A percentile compares a stretch with the other conserved stretches of the same genome.
Conservation (phyloP, 176 grass and related monocot genomes). For the Carex parvula region DNA sequence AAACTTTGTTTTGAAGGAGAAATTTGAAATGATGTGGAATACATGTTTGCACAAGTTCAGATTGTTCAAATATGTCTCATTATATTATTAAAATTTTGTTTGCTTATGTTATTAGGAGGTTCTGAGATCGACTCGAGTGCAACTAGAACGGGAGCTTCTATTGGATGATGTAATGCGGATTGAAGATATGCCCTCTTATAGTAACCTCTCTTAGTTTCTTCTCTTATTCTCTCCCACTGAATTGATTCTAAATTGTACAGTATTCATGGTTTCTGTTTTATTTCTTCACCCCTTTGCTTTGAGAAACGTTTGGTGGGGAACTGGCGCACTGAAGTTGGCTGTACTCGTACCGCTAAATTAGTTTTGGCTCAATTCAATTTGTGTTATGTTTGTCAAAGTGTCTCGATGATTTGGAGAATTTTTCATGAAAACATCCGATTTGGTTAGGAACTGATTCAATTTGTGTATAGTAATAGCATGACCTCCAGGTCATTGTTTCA, state of each 20-base stretch:
- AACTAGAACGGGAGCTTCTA: slow-evolving; percentile 87
- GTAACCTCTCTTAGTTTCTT: slow-evolving; percentile 57
- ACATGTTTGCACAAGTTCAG: neutral
- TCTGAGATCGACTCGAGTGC: slow-evolving; percentile 60
- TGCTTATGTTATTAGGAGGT: slow-evolving; percentile 42
- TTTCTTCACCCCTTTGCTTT: slow-evolving; percentile 24
- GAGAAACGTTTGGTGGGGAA: neutral
- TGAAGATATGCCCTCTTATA: slow-evolving; percentile 98
- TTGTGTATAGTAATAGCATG: neutral
- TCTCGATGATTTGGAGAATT: neutral
- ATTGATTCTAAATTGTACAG: slow-evolving; percentile 43
- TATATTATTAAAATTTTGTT: neutral
- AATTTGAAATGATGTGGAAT: neutral
- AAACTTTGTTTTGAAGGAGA: neutral
- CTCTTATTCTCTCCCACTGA: slow-evolving; percentile 11
- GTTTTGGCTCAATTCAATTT: neutral
- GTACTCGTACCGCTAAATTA: neutral
- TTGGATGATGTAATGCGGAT: slow-evolving; percentile 87
- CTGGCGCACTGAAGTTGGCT: neutral
- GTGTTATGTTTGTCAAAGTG: neutral
- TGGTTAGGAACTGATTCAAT: neutral
- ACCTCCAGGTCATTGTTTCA: neutral
- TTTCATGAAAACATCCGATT: neutral
- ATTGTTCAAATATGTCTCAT: neutral
- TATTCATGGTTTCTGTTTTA: neutral